A percentile compares a stretch with the other conserved stretches of the same genome.
phyloP scores from a whole-genome alignment of 129 eudicot species.

The Tagetes erecta region DNA sequence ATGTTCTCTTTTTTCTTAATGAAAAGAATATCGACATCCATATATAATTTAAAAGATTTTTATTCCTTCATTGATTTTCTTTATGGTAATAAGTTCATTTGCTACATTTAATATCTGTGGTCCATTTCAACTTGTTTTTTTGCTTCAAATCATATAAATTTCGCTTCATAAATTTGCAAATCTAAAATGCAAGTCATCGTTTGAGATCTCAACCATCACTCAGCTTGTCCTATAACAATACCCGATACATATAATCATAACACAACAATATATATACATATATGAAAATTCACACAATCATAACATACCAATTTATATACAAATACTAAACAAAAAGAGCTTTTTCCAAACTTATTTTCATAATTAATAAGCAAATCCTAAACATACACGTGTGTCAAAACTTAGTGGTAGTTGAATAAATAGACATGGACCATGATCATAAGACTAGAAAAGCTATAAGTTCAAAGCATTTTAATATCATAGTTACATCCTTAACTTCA shows the following conservation, averaged over 20 bases:
- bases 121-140: background rate
- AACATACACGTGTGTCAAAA: constrained; percentile 6
- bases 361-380: background rate
- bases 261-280: background rate
- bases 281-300: background rate
- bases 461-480: background rate
- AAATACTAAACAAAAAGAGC: background rate
- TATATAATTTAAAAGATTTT: no score
- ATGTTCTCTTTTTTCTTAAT: no score
- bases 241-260: background rate
- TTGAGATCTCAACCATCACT: background rate
- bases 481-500: background rate
- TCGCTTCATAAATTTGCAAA: background rate
- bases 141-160: background rate
- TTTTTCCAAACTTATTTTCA: background rate
- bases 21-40: no score
- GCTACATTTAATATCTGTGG: background rate
- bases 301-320: background rate
- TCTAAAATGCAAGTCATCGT: background rate
- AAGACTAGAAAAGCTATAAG: background rate
- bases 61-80: background rate
- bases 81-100: background rate
- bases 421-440: background rate
- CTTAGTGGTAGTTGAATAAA: constrained; percentile 7
- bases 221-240: background rate